Evolutionary conservation across 768 basidiomycete species (phyloP).

Genomic region (Podaxis sp.): DNA sequence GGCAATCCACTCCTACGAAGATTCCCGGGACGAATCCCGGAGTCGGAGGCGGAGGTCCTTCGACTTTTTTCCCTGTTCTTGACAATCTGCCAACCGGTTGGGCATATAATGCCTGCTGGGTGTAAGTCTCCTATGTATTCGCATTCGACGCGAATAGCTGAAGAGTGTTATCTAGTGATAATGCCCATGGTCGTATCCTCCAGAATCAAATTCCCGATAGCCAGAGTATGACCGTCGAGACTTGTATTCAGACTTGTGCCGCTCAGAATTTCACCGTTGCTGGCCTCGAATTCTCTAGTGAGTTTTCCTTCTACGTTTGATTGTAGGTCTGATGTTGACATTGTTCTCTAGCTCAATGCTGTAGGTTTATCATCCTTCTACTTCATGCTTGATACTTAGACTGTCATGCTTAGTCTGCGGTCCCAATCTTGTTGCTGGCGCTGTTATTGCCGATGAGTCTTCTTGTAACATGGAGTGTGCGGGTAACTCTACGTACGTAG

Average conservation of each 20-base stretch:
- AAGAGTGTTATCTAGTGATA: slow-evolving; percentile 41
- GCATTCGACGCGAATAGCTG: not conserved
- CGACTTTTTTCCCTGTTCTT: slow-evolving; percentile 43
- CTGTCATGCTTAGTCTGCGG: slow-evolving; percentile 58
- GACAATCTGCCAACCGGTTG: slow-evolving; percentile 54
- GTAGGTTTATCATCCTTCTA: slow-evolving; percentile 29
- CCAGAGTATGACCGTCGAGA: slow-evolving; percentile 51
- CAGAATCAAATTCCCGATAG: slow-evolving; percentile 24
- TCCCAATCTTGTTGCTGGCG: slow-evolving; percentile 60
- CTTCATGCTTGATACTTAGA: not conserved
- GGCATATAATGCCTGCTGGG: slow-evolving; percentile 65
- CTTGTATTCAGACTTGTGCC: slow-evolving; percentile 61
- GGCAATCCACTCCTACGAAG: slow-evolving; percentile 37
- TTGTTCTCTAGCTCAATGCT: slow-evolving; percentile 37
- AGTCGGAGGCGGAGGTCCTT: slow-evolving; percentile 32
- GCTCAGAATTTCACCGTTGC: slow-evolving; percentile 61
- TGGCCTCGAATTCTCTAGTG: slow-evolving; percentile 66
- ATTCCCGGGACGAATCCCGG: slow-evolving; percentile 44
- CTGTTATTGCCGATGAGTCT: slow-evolving; percentile 43
- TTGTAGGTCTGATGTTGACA: not conserved
- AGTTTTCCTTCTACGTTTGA: slow-evolving; percentile 22
- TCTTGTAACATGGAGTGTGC: slow-evolving; percentile 76
- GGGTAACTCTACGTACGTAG: slow-evolving; percentile 61
- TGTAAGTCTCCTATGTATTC: slow-evolving; percentile 37
- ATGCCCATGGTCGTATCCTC: slow-evolving; percentile 62